Conservation (phyloP, 148 eudicot genomes). For the Silene uniflora region DNA sequence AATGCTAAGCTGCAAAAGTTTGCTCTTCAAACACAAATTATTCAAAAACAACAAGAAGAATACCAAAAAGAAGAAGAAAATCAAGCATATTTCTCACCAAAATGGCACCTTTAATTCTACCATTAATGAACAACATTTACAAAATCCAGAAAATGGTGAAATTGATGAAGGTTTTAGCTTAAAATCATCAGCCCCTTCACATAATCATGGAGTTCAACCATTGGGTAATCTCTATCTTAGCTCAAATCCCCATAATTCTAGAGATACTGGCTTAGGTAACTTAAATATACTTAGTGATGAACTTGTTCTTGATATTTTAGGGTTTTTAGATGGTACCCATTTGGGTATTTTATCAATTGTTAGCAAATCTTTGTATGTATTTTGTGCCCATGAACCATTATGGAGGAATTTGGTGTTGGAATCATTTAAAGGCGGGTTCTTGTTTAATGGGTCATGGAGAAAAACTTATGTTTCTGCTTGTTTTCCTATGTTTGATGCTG, state of each 20-base stretch:
- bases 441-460: slow-evolving; percentile 72
- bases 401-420: slow-evolving; percentile 96
- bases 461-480: slow-evolving; percentile 49
- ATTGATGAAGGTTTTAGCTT: slow-evolving; percentile 49
- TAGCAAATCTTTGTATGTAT: slow-evolving; percentile 81
- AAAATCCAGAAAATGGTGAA: slow-evolving; percentile 30
- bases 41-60: slow-evolving; percentile 24
- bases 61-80: slow-evolving; percentile 22
- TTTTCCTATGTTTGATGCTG: slow-evolving; percentile 32
- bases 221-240: slow-evolving; percentile 70
- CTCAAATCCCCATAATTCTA: slow-evolving; percentile 54
- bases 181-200: slow-evolving; percentile 47
- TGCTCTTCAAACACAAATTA: slow-evolving; percentile 31
- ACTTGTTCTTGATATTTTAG: slow-evolving; percentile 82
- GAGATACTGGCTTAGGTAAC: slow-evolving; percentile 76
- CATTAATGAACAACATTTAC: background rate
- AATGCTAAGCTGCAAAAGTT: slow-evolving; percentile 45
- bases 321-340: slow-evolving; percentile 51
- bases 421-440: slow-evolving; percentile 46
- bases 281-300: slow-evolving; percentile 68
- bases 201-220: slow-evolving; percentile 70
- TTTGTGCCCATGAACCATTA: slow-evolving; percentile 76
- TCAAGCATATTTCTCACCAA: slow-evolving; percentile 8
- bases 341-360: slow-evolving; percentile 65
- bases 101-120: slow-evolving; percentile 5